Evolutionary conservation across 768 basidiomycete species (phyloP).

Genomic region (Neoboletus subvelutipes): DNA sequence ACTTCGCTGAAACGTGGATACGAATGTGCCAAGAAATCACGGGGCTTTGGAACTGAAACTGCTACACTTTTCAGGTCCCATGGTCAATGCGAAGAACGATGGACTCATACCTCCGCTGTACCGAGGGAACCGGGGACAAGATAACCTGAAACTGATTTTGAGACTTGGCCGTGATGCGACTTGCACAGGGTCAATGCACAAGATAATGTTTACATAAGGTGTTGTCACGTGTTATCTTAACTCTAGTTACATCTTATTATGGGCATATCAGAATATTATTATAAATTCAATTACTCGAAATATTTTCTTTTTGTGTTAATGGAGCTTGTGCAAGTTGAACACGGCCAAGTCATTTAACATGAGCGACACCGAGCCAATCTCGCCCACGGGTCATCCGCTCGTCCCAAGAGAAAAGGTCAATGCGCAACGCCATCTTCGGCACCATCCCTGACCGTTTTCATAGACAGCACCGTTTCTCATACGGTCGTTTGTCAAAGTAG

Average conservation of each 20-base stretch:
- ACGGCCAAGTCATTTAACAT: constrained; percentile 8
- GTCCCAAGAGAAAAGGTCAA: constrained; percentile 61
- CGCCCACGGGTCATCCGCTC: constrained; percentile 45
- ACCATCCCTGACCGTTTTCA: neutral
- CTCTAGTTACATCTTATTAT: too few relatives aligned
- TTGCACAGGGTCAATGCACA: neutral
- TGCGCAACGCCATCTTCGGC: neutral
- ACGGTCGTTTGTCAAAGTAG: constrained; percentile 79
- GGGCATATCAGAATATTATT: too few relatives aligned
- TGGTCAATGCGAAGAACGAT: neutral
- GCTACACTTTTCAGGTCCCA: neutral
- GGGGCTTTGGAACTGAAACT: neutral
- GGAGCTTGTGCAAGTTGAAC: too few relatives aligned
- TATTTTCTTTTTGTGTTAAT: too few relatives aligned
- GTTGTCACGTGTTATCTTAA: too few relatives aligned
- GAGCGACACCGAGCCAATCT: constrained; percentile 41
- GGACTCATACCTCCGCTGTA: neutral
- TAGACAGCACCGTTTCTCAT: constrained; percentile 83
- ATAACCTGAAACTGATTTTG: neutral
- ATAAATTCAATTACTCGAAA: too few relatives aligned
- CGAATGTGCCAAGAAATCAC: neutral
- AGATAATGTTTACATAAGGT: neutral
- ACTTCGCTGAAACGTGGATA: neutral
- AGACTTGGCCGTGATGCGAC: too few relatives aligned
- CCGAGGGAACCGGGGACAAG: neutral